Evolutionary conservation across 2,329 filamentous ascomycete species (phyloP).

Genomic region (Parascedosporium putredinis): DNA sequence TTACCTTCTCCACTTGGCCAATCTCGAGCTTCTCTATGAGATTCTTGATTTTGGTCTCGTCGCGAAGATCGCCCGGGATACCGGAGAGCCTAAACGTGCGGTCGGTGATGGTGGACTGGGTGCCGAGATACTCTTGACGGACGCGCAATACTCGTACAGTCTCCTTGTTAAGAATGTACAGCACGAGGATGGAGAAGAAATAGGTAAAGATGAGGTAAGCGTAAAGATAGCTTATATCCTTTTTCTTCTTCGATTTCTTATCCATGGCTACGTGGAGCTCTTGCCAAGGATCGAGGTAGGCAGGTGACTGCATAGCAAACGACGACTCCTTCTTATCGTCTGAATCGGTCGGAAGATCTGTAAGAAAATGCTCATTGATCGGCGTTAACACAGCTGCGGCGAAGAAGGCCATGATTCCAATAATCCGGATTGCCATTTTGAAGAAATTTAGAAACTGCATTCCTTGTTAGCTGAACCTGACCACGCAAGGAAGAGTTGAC

Average conservation of each 20-base stretch:
- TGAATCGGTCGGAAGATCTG: neutral
- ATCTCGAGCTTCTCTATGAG: slow-evolving; percentile 83
- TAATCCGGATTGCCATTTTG: slow-evolving; percentile 83
- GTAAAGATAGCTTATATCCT: slow-evolving; percentile 59
- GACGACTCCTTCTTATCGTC: slow-evolving; percentile 4
- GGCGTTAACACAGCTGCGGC: slow-evolving; percentile 72
- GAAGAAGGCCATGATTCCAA: slow-evolving; percentile 71
- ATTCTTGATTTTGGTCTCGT: slow-evolving; percentile 72
- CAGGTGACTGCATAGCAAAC: neutral
- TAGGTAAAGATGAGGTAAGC: slow-evolving; percentile 93
- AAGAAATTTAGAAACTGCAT: slow-evolving; percentile 77
- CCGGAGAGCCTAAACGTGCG: slow-evolving; percentile 86
- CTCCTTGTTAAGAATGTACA: slow-evolving; percentile 75
- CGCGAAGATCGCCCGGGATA: slow-evolving; percentile 68
- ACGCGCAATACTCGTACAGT: slow-evolving; percentile 78
- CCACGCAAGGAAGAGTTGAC: slow-evolving; percentile 31
- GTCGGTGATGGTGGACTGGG: slow-evolving; percentile 91
- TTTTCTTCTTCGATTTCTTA: slow-evolving; percentile 19
- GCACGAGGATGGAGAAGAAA: slow-evolving; percentile 71
- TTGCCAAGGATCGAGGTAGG: slow-evolving; percentile 1
- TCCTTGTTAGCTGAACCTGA: slow-evolving; percentile 12
- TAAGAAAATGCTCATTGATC: slow-evolving; percentile 61
- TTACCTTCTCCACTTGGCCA: slow-evolving; percentile 80
- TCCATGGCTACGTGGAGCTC: slow-evolving; percentile 8
- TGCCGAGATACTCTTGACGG: slow-evolving; percentile 83